Evolutionary conservation across 805 yeast species (phyloP), one percentile per base, ranked within the genome.

Genomic region (Hanseniaspora opuntiae): DNA sequence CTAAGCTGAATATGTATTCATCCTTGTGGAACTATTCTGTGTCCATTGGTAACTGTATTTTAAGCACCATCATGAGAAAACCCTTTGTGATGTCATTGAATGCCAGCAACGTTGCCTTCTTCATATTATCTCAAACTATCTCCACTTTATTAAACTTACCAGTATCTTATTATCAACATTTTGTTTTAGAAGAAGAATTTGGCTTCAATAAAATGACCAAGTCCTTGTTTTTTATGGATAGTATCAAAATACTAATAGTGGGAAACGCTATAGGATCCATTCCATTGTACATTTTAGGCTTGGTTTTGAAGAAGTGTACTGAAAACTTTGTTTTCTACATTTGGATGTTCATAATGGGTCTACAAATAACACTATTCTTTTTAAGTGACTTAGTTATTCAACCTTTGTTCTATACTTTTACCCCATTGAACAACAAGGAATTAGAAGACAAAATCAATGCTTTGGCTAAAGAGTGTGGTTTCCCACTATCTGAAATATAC

Each of bases 181-280:
- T 93, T 70, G 89, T 88, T 16, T 73, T 93, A 60, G 98, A 93
- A 69, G 96, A 90, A 65, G 79, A 79, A 68, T 90, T 75, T 62
- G 98, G 98, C 0, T 93, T 93, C 72, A 93, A 93, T 71, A 93
- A 93, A 68, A 74, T 78, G 59, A 90, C 97, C 3, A 56, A 74
- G 17, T 69, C 72, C 49, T 71, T 87, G 49, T 93, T 94, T 85
- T 53, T 85, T 25, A 63, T 76, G 25, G 99, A 93, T 66, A 70
- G 72, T 57, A 45, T 87, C 57, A 93, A 90, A 68, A 67, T 76
- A 30, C 65, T 75, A 39, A 55, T 72, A 1, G 69, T 93, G 47
- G 65, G 77, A 35, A 62, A 75, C 46, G 76, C 69, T 1, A 65
- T 93, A 54, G 87, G 89, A 46, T 76, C 82, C 55, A 94, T 95